Percentiles rank a stretch among this genome's conserved stretches.
Evolutionary conservation across 495 filamentous ascomycete genomes (phyloP).

Genomic region (Penicillium silybi): DNA sequence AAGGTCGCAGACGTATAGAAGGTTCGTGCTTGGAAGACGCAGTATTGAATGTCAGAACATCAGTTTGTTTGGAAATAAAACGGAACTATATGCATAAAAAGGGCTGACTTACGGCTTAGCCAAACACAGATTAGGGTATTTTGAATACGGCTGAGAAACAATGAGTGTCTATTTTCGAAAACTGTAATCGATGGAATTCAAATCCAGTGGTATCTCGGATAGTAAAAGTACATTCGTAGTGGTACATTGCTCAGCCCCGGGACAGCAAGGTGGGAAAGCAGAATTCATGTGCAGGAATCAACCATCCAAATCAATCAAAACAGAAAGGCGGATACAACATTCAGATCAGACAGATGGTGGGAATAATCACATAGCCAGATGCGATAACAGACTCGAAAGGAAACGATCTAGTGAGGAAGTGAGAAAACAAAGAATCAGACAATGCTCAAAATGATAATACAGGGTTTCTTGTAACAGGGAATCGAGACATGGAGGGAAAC

Average conservation of each 20-base stretch:
- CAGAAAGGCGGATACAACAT: neutral
- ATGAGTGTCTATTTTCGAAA: neutral
- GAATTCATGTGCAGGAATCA: slow-evolving; percentile 10
- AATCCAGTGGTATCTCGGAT: slow-evolving; percentile 18
- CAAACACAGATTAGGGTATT: no score
- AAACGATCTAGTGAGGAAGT: slow-evolving; percentile 1
- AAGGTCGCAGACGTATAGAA: no score
- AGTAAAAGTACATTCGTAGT: slow-evolving; percentile 17
- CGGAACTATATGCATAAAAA: no score
- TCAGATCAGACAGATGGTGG: neutral
- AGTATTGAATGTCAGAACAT: no score
- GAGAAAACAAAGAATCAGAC: slow-evolving; percentile 1
- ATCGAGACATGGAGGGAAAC: slow-evolving; percentile 3
- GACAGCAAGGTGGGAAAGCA: slow-evolving; percentile 1
- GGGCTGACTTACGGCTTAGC: no score
- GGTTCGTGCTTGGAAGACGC: no score
- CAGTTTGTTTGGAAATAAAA: no score
- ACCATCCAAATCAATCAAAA: slow-evolving; percentile 3
- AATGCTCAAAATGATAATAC: slow-evolving; percentile 19
- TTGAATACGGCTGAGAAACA: no score
- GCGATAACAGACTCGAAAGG: slow-evolving; percentile 9
- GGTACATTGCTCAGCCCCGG: slow-evolving; percentile 10
- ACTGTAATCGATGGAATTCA: neutral
- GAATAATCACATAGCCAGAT: slow-evolving; percentile 27
- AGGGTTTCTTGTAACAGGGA: slow-evolving; percentile 15